These are phyloP conservation scores for Eucalyptus guilfoylei DNA, from an alignment of 345 rosid genomes.

Conservation along the genomic window DNA sequence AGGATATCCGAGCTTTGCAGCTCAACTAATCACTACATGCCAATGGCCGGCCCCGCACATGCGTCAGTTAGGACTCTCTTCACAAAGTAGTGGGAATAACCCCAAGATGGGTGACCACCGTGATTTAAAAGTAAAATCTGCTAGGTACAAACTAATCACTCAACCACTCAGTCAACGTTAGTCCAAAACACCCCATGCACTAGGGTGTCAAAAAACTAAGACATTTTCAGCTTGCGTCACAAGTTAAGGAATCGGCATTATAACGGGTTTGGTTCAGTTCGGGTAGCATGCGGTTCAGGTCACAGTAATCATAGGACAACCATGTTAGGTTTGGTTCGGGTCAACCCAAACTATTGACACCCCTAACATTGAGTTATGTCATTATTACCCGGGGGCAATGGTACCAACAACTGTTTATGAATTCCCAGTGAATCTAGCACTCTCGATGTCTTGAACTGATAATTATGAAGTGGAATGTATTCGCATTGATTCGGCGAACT, in stretches of 20 bases:
- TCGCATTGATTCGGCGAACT: neutral
- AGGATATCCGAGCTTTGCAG: neutral
- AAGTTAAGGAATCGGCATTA: fast-evolving
- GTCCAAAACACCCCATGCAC: too few relatives aligned
- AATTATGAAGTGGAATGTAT: neutral
- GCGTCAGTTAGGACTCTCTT: neutral
- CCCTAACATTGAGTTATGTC: neutral
- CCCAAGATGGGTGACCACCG: neutral
- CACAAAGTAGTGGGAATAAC: neutral
- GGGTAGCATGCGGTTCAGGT: fast-evolving
- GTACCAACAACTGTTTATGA: neutral
- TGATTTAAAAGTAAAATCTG: neutral
- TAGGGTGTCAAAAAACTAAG: fast-evolving
- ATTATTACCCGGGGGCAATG: neutral
- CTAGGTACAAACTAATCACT: neutral
- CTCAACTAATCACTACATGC: neutral
- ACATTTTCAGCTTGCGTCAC: fast-evolving
- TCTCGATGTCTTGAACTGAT: neutral
- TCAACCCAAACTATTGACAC: neutral
- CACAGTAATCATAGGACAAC: fast-evolving
- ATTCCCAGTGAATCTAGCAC: neutral
- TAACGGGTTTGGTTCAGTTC: fast-evolving
- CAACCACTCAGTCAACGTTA: neutral
- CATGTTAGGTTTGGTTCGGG: neutral
- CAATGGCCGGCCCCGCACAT: neutral